Conservation (phyloP, 2,329 filamentous ascomycete genomes). For the Diaporthe citri region DNA sequence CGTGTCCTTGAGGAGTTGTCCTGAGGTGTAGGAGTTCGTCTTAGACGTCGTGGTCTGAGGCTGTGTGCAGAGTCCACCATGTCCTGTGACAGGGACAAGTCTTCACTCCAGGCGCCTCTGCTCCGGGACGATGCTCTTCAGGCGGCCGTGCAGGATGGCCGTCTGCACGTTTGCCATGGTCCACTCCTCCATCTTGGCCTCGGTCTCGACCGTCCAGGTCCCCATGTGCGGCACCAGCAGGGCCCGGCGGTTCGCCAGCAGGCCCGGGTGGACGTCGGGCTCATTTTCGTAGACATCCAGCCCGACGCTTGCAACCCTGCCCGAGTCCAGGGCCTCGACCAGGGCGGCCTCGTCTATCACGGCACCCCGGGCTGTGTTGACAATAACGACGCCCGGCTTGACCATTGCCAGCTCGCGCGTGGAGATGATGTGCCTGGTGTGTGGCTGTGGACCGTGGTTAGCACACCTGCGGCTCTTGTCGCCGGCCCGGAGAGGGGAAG, state of each 20-base stretch:
- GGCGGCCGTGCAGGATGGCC: conserved; percentile 71
- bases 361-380: conserved; percentile 87
- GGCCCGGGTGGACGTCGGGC: conserved; percentile 79
- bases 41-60: no score
- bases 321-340: conserved; percentile 77
- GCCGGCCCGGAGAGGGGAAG: background rate
- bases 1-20: background rate
- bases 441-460: conserved; percentile 51
- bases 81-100: background rate
- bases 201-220: conserved; percentile 79
- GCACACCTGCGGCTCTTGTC: background rate
- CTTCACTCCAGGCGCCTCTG: conserved; percentile 57
- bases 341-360: conserved; percentile 86
- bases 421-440: conserved; percentile 83
- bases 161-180: conserved; percentile 76
- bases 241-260: conserved; percentile 78
- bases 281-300: conserved; percentile 89
- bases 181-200: conserved; percentile 80
- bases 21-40: background rate
- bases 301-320: conserved; percentile 78
- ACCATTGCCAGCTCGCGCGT: conserved; percentile 78
- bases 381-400: conserved; percentile 81
- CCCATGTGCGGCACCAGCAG: conserved; percentile 87
- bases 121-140: conserved; percentile 80
- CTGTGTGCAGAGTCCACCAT: background rate